Evolutionary conservation across 129 eudicot species (phyloP), one percentile per base, ranked within the genome.

Genomic region (Daucus carota): DNA sequence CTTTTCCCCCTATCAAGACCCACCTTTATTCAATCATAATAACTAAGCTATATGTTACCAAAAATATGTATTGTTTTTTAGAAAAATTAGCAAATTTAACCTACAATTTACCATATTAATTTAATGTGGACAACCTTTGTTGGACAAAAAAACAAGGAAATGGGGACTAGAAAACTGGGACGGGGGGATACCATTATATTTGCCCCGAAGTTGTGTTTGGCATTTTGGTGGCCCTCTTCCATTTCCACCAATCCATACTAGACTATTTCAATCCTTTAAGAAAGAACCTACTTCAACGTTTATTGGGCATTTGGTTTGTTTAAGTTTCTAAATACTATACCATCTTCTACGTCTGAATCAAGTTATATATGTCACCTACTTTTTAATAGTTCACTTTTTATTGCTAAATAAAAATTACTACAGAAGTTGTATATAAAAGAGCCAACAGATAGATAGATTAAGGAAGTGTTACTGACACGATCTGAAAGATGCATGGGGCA

Each of bases 401-500:
- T 22, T 54, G 32, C 29, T 57, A 2, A 2, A 57, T 57, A 57
- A 57, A 26, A 3, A 57, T 57, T n/a, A 57, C 31, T n/a, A 57
- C 65, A 57, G 9, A n/a, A 52, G 22, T 24, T n/a, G 13, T 9
- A 57, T 57, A 24, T 24, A 57, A 15, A 57, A 57, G 31, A 24
- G 22, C n/a, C n/a, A n/a, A 50, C 65, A 44, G 31, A 32, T 0
- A 50, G 20, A 26, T 24, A n/a, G n/a, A 40, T 68, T 24, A 20
- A 40, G 42, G 67, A 42, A 22, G 22, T 14, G 47, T 43, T 59
- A 85, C 97, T 90, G 75, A 93, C 98, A 52, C 83, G 88, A 52
- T 87, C 88, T 74, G 98, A 89, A 79, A 93, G 97, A 86, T 93
- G 98, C 85, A 89, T 83, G 34, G 98, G 98, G 84, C 97, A 90